phyloP scores from a whole-genome alignment of 495 filamentous ascomycete genomes.

The Letharia columbiana region DNA sequence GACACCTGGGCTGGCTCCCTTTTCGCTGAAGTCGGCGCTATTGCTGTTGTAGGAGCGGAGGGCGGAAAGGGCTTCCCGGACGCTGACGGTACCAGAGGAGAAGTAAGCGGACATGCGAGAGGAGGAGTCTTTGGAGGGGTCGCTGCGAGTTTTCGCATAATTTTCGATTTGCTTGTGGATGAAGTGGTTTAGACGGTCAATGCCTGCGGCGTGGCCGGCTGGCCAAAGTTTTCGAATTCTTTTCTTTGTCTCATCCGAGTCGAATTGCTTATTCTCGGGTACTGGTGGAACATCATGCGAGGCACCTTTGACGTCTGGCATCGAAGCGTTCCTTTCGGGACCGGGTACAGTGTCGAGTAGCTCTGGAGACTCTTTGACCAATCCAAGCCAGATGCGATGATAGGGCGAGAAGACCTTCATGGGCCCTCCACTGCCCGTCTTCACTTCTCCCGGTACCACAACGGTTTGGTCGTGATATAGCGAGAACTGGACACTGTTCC shows the following conservation, averaged over 20 bases:
- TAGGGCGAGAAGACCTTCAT: conserved; percentile 41
- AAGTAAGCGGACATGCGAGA: conserved; percentile 37
- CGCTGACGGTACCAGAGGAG: conserved; percentile 33
- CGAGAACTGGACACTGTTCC: conserved; percentile 25
- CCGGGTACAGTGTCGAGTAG: conserved; percentile 30
- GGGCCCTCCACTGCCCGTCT: conserved; percentile 29
- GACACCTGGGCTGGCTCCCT: conserved; percentile 24
- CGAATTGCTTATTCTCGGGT: conserved; percentile 34
- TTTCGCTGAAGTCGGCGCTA: conserved; percentile 27
- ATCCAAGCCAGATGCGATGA: conserved; percentile 32
- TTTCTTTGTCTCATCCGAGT: conserved; percentile 29
- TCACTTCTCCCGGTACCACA: conserved; percentile 33
- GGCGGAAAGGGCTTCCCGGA: conserved; percentile 31
- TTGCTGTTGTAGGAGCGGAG: conserved; percentile 26
- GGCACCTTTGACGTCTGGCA: conserved; percentile 23
- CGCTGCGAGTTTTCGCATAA: conserved; percentile 32
- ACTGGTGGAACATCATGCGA: conserved; percentile 27
- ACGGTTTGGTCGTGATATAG: conserved; percentile 37
- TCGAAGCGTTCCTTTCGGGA: conserved; percentile 29
- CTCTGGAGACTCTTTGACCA: conserved; percentile 28
- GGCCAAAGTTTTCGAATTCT: conserved; percentile 38
- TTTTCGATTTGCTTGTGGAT: conserved; percentile 30
- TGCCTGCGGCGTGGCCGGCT: conserved; percentile 34
- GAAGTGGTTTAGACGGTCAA: conserved; percentile 34
- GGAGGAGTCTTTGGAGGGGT: conserved; percentile 33